Conservation (phyloP, 2,329 filamentous ascomycete species). For the Ustilaginoidea virens region DNA sequence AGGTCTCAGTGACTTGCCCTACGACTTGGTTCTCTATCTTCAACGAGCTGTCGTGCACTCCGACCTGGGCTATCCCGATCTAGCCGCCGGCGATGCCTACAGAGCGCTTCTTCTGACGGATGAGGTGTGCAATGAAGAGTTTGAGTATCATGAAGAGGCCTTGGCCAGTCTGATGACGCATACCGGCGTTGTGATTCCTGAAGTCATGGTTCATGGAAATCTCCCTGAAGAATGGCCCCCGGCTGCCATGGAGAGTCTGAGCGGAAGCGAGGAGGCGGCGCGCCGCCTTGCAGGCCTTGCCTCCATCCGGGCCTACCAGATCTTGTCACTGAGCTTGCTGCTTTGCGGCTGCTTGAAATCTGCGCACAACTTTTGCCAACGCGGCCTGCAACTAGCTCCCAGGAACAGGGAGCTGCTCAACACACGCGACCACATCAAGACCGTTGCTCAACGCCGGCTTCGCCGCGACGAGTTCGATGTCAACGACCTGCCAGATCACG, state of each 20-base stretch:
- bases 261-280: conserved; percentile 17
- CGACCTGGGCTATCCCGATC: conserved; percentile 70
- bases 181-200: conserved; percentile 20
- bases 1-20: conserved; percentile 33
- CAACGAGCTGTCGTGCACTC: conserved; percentile 58
- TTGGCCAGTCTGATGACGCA: conserved; percentile 30
- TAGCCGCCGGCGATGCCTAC: conserved; percentile 82
- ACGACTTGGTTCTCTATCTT: conserved; percentile 49
- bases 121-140: conserved; percentile 60
- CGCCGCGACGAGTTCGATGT: conserved; percentile 30
- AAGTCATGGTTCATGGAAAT: conserved; percentile 29
- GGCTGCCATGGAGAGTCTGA: conserved; percentile 16
- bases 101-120: conserved; percentile 77
- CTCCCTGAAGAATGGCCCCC: conserved; percentile 21
- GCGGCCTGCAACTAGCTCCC: conserved; percentile 41
- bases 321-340: conserved; percentile 40
- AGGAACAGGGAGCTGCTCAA: conserved; percentile 39
- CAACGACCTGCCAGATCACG: conserved; percentile 49
- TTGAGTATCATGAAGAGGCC: conserved; percentile 66
- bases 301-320: conserved; percentile 43
- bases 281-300: conserved; percentile 29
- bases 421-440: conserved; percentile 36
- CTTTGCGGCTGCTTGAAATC: conserved; percentile 55
- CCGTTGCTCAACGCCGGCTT: conserved; percentile 32
- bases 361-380: conserved; percentile 47